A percentile compares a stretch with the other conserved stretches of the same genome.
phyloP scores from a whole-genome alignment of 1,284 basidiomycete species.

The Naganishia albida region DNA sequence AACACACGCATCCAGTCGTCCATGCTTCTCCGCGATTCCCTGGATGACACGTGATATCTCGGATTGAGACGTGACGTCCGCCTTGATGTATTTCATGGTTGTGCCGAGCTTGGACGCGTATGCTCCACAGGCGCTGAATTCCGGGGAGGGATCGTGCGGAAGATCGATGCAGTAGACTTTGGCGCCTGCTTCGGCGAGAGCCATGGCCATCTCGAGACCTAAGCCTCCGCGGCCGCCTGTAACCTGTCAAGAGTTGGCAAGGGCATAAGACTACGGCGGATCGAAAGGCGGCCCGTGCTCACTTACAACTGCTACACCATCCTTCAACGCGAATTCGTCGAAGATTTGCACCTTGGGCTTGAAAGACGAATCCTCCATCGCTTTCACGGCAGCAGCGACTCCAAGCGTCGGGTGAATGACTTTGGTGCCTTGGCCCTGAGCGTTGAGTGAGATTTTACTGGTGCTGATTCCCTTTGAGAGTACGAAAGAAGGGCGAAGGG shows the following conservation, averaged over 20 bases:
- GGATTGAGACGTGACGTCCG: slow-evolving; percentile 45
- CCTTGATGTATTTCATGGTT: slow-evolving; percentile 34
- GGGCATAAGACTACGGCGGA: neutral
- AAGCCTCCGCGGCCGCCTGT: slow-evolving; percentile 52
- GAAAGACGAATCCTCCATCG: slow-evolving; percentile 26
- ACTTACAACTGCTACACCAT: slow-evolving; percentile 46
- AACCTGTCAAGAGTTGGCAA: slow-evolving; percentile 33
- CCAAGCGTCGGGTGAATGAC: slow-evolving; percentile 29
- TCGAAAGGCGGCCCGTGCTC: neutral
- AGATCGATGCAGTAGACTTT: slow-evolving; percentile 52
- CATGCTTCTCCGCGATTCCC: slow-evolving; percentile 45
- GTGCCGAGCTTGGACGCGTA: slow-evolving; percentile 38
- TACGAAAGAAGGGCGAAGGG: too few relatives aligned
- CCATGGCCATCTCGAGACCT: slow-evolving; percentile 52
- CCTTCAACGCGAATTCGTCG: slow-evolving; percentile 50
- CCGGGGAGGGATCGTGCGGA: slow-evolving; percentile 45
- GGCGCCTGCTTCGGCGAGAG: slow-evolving; percentile 51
- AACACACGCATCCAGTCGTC: slow-evolving; percentile 49
- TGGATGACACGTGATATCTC: slow-evolving; percentile 48
- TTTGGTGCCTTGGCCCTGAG: slow-evolving; percentile 18
- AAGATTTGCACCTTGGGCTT: slow-evolving; percentile 42
- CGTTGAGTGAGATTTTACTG: neutral
- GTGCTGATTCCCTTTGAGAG: too few relatives aligned
- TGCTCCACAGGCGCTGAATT: slow-evolving; percentile 43
- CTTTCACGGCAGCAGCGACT: slow-evolving; percentile 32